Conservation (phyloP, 164 flowering plant species). For the Saururus chinensis region DNA sequence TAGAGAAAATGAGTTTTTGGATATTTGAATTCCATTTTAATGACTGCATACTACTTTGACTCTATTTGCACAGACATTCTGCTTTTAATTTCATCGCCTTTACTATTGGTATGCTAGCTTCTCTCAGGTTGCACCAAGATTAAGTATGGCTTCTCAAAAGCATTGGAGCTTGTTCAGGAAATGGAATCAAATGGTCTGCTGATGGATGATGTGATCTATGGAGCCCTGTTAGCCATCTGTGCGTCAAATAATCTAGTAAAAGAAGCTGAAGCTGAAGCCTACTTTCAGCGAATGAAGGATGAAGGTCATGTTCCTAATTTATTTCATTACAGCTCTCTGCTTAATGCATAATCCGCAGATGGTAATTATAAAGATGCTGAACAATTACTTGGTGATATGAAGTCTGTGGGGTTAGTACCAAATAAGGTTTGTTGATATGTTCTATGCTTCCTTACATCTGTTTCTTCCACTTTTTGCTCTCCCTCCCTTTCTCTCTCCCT, state of each 20-base stretch:
- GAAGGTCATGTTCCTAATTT: constrained; percentile 72
- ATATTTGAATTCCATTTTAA: no score
- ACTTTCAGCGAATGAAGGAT: constrained; percentile 56
- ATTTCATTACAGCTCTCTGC: constrained; percentile 84
- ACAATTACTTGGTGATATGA: constrained; percentile 60
- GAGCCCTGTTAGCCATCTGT: constrained; percentile 71
- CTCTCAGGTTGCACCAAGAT: constrained; percentile 76
- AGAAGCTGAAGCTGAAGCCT: constrained; percentile 81
- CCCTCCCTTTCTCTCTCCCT: no score
- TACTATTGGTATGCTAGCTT: constrained; percentile 35
- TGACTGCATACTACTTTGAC: no score
- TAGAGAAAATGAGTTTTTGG: no score
- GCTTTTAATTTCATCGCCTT: not conserved
- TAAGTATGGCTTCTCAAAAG: constrained; percentile 61
- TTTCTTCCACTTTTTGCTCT: no score
- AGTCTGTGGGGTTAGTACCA: constrained; percentile 69
- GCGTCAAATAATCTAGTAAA: constrained; percentile 58
- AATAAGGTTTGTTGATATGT: constrained; percentile 70
- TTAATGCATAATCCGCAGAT: constrained; percentile 42
- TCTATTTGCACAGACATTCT: not conserved
- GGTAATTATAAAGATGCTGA: constrained; percentile 74
- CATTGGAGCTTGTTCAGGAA: constrained; percentile 63
- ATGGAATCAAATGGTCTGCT: constrained; percentile 34
- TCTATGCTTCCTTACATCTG: not conserved
- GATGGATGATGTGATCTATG: constrained; percentile 75